Conservation (phyloP, 352 stramenopile genomes). For the Globisporangium polare region DNA sequence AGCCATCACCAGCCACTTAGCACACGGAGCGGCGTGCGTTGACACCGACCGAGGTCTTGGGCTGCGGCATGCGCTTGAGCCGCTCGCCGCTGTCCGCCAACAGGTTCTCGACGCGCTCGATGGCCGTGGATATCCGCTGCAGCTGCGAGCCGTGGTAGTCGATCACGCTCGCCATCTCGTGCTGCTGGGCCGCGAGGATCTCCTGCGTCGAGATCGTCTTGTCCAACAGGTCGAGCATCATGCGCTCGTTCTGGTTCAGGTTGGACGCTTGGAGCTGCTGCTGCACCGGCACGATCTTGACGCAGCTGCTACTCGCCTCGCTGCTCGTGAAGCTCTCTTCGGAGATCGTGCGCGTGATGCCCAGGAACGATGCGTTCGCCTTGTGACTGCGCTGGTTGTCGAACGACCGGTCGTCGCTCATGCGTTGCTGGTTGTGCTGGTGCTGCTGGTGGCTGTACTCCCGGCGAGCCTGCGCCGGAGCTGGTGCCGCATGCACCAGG, state of each 20-base stretch:
- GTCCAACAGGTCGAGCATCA: slow-evolving; percentile 73
- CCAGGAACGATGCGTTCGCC: slow-evolving; percentile 7
- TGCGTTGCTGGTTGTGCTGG: background rate
- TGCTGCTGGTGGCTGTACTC: background rate
- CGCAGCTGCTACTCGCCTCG: slow-evolving; percentile 18
- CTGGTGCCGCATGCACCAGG: background rate
- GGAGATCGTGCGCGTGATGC: slow-evolving; percentile 15
- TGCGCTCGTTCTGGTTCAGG: slow-evolving; percentile 62
- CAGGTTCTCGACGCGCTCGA: slow-evolving; percentile 66
- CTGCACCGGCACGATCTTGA: slow-evolving; percentile 21
- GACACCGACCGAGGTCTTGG: background rate
- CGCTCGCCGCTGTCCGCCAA: slow-evolving; percentile 40
- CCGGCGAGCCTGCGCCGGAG: background rate
- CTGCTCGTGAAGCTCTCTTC: slow-evolving; percentile 18
- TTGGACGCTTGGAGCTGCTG: slow-evolving; percentile 26
- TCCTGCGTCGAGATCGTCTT: slow-evolving; percentile 78
- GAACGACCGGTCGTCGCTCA: slow-evolving; percentile 1
- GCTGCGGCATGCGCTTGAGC: slow-evolving; percentile 20
- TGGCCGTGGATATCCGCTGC: slow-evolving; percentile 58
- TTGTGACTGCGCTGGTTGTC: slow-evolving; percentile 22
- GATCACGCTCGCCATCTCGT: slow-evolving; percentile 68
- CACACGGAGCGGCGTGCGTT: slow-evolving; percentile 13
- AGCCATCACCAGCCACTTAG: background rate
- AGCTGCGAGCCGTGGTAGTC: slow-evolving; percentile 60
- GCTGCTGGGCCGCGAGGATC: slow-evolving; percentile 67